Percentiles rank a stretch among this genome's conserved stretches.
These are phyloP conservation scores for Chlorella sp. DNA, from an alignment of 139 green algal genomes.

Conservation along the genomic window DNA sequence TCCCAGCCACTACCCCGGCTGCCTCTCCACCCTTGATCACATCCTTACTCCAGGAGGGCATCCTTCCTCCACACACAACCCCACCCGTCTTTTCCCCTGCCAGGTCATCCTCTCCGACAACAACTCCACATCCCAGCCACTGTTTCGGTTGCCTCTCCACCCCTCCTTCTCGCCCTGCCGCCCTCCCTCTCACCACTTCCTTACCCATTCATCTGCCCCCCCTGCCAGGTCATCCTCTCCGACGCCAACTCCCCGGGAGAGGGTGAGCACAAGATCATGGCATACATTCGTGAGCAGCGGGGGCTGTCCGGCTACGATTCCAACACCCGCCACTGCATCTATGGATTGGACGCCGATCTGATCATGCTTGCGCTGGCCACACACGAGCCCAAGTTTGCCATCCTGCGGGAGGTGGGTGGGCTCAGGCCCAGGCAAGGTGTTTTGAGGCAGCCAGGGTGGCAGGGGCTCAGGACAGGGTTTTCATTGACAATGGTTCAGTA, in stretches of 20 bases:
- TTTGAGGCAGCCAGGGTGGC: too few relatives aligned
- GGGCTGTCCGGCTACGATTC: constrained; percentile 88
- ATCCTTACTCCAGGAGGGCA: not conserved
- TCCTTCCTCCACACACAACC: not conserved
- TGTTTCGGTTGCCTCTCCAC: not conserved
- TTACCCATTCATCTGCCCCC: too few relatives aligned
- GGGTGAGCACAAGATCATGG: constrained; percentile 99
- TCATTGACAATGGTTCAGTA: too few relatives aligned
- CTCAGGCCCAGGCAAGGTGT: too few relatives aligned
- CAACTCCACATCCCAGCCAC: constrained; percentile 70
- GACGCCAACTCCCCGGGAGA: constrained; percentile 97
- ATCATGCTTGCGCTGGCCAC: constrained; percentile 98
- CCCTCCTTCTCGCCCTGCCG: not conserved
- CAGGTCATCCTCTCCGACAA: constrained; percentile 93
- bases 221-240: constrained; percentile 83
- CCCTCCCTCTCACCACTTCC: too few relatives aligned
- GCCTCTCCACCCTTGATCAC: not conserved
- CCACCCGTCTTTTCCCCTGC: not conserved
- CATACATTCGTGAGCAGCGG: constrained; percentile 91
- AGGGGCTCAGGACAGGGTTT: too few relatives aligned
- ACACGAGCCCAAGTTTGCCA: constrained; percentile 91
- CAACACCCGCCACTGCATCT: constrained; percentile 81
- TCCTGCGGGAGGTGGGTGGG: constrained; percentile 83
- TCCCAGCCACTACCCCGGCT: too few relatives aligned
- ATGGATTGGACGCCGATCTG: constrained; percentile 98